A percentile compares a stretch with the other conserved stretches of the same genome.
Conservation (phyloP, 768 basidiomycete species). For the Tylopilus sp. region DNA sequence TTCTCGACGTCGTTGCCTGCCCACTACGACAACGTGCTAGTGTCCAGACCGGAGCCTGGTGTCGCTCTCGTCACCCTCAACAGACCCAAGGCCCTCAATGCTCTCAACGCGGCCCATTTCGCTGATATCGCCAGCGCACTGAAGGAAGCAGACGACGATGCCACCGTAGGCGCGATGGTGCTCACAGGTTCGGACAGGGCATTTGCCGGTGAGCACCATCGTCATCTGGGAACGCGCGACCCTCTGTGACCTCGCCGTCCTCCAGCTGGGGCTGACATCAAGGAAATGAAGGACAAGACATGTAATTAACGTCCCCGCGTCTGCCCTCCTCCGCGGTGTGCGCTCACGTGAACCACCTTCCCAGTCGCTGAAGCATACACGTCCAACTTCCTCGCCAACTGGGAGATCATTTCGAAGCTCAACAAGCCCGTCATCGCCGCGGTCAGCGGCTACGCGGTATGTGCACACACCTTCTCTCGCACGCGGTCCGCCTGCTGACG, state of each 20-base stretch:
- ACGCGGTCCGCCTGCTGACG: not conserved
- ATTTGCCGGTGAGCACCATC: slow-evolving; percentile 71
- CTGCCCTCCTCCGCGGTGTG: not conserved
- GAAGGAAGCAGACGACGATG: slow-evolving; percentile 65
- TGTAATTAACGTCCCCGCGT: slow-evolving; percentile 49
- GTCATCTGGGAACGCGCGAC: not conserved
- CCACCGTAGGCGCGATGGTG: slow-evolving; percentile 76
- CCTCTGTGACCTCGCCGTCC: not conserved
- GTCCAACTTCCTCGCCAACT: slow-evolving; percentile 80
- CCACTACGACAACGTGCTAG: slow-evolving; percentile 64
- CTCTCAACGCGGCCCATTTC: slow-evolving; percentile 78
- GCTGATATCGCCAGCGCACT: slow-evolving; percentile 78
- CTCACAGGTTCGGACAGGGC: slow-evolving; percentile 90
- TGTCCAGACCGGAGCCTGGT: slow-evolving; percentile 61
- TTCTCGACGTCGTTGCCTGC: slow-evolving; percentile 30
- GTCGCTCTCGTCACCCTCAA: slow-evolving; percentile 85
- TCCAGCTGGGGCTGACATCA: slow-evolving; percentile 94
- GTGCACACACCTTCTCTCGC: slow-evolving; percentile 30
- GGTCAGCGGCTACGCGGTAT: slow-evolving; percentile 88
- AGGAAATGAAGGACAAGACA: slow-evolving; percentile 97
- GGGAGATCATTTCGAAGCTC: slow-evolving; percentile 68
- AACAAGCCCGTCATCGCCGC: slow-evolving; percentile 96
- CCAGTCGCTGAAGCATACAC: slow-evolving; percentile 85
- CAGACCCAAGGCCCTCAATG: slow-evolving; percentile 87
- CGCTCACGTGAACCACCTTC: not conserved